phyloP scores from a whole-genome alignment of 768 basidiomycete species.

The Trametes elegans region DNA sequence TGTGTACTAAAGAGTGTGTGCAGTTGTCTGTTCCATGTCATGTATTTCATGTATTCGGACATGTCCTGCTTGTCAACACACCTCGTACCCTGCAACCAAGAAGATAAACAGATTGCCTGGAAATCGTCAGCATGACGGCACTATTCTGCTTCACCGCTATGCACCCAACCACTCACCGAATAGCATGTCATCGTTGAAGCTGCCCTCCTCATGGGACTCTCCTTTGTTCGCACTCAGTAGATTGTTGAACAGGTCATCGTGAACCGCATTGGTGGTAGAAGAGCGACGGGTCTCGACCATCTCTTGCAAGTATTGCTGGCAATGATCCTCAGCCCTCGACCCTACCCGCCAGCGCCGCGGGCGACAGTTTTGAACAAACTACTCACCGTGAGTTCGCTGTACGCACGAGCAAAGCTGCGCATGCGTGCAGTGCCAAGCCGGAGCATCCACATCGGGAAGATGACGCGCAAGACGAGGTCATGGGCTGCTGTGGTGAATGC shows the following conservation, averaged over 20 bases:
- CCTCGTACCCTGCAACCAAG: constrained; percentile 53
- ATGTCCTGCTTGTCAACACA: constrained; percentile 19
- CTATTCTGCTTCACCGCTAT: neutral
- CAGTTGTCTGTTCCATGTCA: constrained; percentile 28
- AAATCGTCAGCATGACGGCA: neutral
- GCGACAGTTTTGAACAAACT: no score
- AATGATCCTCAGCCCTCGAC: neutral
- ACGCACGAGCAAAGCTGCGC: constrained; percentile 21
- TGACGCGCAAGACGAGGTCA: constrained; percentile 21
- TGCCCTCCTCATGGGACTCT: constrained; percentile 27
- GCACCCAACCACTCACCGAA: constrained; percentile 31
- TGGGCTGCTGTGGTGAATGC: constrained; percentile 27
- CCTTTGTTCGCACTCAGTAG: constrained; percentile 47
- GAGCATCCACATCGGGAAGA: constrained; percentile 27
- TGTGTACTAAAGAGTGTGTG: constrained; percentile 33
- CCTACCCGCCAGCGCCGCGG: no score
- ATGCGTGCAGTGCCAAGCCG: constrained; percentile 20
- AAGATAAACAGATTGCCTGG: constrained; percentile 40
- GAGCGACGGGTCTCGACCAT: constrained; percentile 47
- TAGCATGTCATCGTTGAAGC: constrained; percentile 43
- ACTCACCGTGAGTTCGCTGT: constrained; percentile 29
- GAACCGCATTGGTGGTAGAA: constrained; percentile 34
- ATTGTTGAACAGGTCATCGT: constrained; percentile 50
- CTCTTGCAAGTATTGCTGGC: constrained; percentile 45
- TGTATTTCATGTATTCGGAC: neutral